Base-by-base conservation (phyloP, 2,329 filamentous ascomycete species). In the Phialocephala sp. region DNA sequence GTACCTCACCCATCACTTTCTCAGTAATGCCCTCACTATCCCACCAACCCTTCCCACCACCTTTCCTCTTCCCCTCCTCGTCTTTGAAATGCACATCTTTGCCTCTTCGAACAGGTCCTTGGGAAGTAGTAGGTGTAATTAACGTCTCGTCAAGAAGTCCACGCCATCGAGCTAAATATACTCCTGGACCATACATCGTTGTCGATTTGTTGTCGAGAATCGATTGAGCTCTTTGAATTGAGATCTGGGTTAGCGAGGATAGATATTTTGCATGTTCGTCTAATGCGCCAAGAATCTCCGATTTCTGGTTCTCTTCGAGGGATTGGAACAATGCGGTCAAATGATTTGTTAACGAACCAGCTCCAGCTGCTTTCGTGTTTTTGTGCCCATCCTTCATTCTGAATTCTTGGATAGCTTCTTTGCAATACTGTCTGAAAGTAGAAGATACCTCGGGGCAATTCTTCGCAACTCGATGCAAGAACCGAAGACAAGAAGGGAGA, bases 391-490 rank as follows among this genome's bases (percentile, higher is more conserved):
- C 63, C 15, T 43, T 55, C 37, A 50, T 47, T 22, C 62, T 39
- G 47, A 71, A 71, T 4, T 66, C 39, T 15, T 55, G 32, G n/a
- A 60, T 52, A 22, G 64, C 74, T 24, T 64, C 22, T 60, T 64
- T 60, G 27, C 52, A 56, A 50, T 62, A 71, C 1, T 63, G 59
- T 55, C 60, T 50, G 37, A 65, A 71, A 36, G 54, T 62, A 5
- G 36, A 35, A 14, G 72, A 0, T 71, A 65, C 64, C 83, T 85
- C 27, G 85, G 73, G n/a, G 37, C 90, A 91, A 37, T 89, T 89
- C 68, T 85, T 86, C 4, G 86, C 86, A 9, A 92, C 81, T 61
- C 90, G 86, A 69, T 93, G 90, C 2, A 93, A 75, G 80, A 91
- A 94, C 60, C 84, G 86, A 78, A 92, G 92, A 55, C 87, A 78